Evolutionary conservation across 2,329 filamentous ascomycete genomes (phyloP), one percentile per base, ranked within the genome.

Genomic region (Aspergillus puulaauensis): DNA sequence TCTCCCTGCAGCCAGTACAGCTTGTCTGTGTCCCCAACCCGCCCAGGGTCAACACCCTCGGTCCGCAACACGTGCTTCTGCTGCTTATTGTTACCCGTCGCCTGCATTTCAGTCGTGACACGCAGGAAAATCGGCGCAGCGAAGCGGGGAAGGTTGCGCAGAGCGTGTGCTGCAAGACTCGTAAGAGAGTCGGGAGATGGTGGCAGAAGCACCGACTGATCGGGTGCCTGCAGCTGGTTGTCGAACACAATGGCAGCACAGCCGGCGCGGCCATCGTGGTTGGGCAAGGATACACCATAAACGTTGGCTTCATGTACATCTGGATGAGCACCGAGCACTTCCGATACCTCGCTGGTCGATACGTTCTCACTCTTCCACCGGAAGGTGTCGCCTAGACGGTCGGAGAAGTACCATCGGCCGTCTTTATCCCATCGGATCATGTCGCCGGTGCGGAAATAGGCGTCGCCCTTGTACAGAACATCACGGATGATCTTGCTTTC

Each of bases 1-100:
- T 83, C 83, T 0, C 80, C 82, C 65, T 80, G 83, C 15, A 92
- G 76, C 88, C 90, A 93, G 64, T 86, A 85, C 73, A 90, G 78
- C 43, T 69, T 70, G 62, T 85, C 82, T 2, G 64, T 61, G 24
- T 66, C 52, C 6, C 65, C 64, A 12, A 77, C 67, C 9, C 66
- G 63, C 4, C 68, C 73, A 0, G 88, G 89, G 66, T 90, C 84
- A 0, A 93, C 90, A 0, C 92, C 91, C 61, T 93, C 83, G 2
- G 81, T 79, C n/a, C 90, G 80, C 62, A 96, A 72, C 0, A 79
- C 75, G 61, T 89, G 85, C 75, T 96, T 96, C 75, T 93, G 89
- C 77, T 96, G 90, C 80, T 96, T 96, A 68, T 91, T 90, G 48
- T 91, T 96, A 0, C 91, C 91, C 4, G 92, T 96, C 1, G 85